These are phyloP conservation scores for Aspergillus fijiensis DNA, from an alignment of 2,329 filamentous ascomycete species.

Conservation along the genomic window DNA sequence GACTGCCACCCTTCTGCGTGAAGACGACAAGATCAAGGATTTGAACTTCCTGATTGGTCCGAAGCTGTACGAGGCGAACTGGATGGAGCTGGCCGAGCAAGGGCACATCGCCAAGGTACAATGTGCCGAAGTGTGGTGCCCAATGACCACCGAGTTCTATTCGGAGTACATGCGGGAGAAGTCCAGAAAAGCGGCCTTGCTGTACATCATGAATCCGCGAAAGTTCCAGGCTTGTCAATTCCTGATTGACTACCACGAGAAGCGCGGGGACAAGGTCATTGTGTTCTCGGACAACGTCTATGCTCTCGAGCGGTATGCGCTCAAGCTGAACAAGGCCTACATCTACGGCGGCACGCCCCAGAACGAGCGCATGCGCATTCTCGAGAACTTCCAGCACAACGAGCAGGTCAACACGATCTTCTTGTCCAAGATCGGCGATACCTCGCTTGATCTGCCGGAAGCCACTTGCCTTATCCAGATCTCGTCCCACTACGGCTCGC, in stretches of 20 bases:
- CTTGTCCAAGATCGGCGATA: slow-evolving; percentile 95
- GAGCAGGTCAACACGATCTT: slow-evolving; percentile 88
- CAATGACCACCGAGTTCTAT: slow-evolving; percentile 98
- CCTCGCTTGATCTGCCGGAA: slow-evolving; percentile 93
- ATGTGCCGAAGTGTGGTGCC: slow-evolving; percentile 98
- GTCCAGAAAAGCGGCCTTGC: slow-evolving; percentile 63
- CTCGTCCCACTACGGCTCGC: slow-evolving; percentile 94
- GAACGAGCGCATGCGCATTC: slow-evolving; percentile 77
- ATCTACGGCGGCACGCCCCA: slow-evolving; percentile 90
- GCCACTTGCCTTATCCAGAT: slow-evolving; percentile 97
- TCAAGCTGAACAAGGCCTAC: slow-evolving; percentile 79
- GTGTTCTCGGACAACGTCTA: slow-evolving; percentile 98
- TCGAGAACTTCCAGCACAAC: slow-evolving; percentile 95
- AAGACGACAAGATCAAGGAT: slow-evolving; percentile 98
- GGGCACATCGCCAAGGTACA: slow-evolving; percentile 96
- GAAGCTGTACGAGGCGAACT: slow-evolving; percentile 97
- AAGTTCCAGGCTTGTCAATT: slow-evolving; percentile 98
- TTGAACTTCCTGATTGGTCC: slow-evolving; percentile 96
- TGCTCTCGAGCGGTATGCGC: slow-evolving; percentile 80
- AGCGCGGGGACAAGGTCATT: slow-evolving; percentile 93
- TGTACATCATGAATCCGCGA: slow-evolving; percentile 96
- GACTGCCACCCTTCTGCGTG: slow-evolving; percentile 88
- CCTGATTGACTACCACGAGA: slow-evolving; percentile 96
- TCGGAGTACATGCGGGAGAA: slow-evolving; percentile 80
- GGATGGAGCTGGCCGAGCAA: slow-evolving; percentile 97